Percentiles rank a stretch among this genome's conserved stretches.
Evolutionary conservation across 1,139 yeast genomes (phyloP).

Genomic region (Geotrichum klebahnii): DNA sequence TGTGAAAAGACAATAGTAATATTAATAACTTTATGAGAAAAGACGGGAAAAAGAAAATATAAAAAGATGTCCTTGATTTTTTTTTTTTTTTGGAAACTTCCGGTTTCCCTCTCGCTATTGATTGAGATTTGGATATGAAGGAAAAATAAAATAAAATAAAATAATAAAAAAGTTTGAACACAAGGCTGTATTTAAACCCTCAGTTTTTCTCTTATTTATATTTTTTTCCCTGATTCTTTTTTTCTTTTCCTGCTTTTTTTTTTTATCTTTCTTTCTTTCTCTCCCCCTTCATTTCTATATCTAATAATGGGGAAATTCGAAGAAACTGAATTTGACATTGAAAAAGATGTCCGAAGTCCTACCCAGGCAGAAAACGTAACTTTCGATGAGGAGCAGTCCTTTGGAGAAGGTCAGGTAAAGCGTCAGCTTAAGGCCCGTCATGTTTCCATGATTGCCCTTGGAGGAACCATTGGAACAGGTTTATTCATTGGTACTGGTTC

Average conservation of each 20-base stretch:
- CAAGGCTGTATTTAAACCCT: too few species aligned
- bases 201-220: too few species aligned
- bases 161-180: too few species aligned
- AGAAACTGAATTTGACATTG: neutral
- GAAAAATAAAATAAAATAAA: too few species aligned
- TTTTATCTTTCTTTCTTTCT: neutral
- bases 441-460: constrained; percentile 49
- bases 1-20: neutral
- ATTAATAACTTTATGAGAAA: neutral
- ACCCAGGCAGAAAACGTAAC: neutral
- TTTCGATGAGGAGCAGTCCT: neutral
- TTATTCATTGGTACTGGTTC: constrained; percentile 63
- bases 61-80: too few species aligned
- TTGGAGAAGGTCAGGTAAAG: constrained; percentile 25
- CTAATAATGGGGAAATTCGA: neutral
- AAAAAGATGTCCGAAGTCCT: neutral
- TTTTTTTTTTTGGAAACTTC: too few species aligned
- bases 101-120: too few species aligned
- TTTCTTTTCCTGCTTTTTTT: too few species aligned
- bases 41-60: neutral
- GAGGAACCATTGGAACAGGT: constrained; percentile 53
- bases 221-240: too few species aligned
- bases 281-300: neutral
- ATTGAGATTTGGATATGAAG: too few species aligned
- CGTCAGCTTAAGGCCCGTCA: constrained; percentile 47